Percentiles rank a stretch among this genome's conserved stretches.
phyloP scores from a whole-genome alignment of 1,284 basidiomycete species.

The Clitocybe nebularis region DNA sequence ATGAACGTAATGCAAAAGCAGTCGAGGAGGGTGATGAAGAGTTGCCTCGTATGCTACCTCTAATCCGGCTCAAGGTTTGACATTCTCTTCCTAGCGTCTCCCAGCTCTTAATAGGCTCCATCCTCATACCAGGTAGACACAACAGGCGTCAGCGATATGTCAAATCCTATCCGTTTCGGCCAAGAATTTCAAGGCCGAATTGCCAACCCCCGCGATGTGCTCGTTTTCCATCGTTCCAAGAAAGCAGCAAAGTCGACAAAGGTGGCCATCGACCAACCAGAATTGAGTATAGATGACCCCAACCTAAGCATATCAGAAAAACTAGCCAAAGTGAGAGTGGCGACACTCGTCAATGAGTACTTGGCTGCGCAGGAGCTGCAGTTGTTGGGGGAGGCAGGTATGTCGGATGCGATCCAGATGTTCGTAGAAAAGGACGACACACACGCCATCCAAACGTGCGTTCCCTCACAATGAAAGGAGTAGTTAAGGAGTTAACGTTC shows the following conservation, averaged over 20 bases:
- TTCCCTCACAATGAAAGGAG: constrained; percentile 16
- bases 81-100: constrained; percentile 5
- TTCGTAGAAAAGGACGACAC: constrained; percentile 96
- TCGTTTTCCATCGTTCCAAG: constrained; percentile 87
- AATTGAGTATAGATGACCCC: constrained; percentile 74
- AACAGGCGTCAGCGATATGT: constrained; percentile 83
- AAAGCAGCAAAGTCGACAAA: constrained; percentile 48
- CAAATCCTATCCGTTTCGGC: constrained; percentile 95
- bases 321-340: constrained; percentile 65
- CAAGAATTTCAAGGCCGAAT: constrained; percentile 91
- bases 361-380: constrained; percentile 86
- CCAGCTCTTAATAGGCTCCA: not conserved
- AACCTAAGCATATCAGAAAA: constrained; percentile 63
- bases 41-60: constrained; percentile 74
- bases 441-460: constrained; percentile 84
- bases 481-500: not conserved
- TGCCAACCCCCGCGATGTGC: constrained; percentile 91
- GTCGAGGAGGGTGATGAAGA: constrained; percentile 66
- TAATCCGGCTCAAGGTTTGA: constrained; percentile 79
- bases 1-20: constrained; percentile 68
- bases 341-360: constrained; percentile 84
- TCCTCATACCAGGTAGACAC: constrained; percentile 73
- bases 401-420: constrained; percentile 88
- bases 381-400: constrained; percentile 78
- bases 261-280: constrained; percentile 63